These are phyloP conservation scores for Hordeum pubiflorum DNA, from an alignment of 202 grass and related monocot species.

Conservation along the genomic window DNA sequence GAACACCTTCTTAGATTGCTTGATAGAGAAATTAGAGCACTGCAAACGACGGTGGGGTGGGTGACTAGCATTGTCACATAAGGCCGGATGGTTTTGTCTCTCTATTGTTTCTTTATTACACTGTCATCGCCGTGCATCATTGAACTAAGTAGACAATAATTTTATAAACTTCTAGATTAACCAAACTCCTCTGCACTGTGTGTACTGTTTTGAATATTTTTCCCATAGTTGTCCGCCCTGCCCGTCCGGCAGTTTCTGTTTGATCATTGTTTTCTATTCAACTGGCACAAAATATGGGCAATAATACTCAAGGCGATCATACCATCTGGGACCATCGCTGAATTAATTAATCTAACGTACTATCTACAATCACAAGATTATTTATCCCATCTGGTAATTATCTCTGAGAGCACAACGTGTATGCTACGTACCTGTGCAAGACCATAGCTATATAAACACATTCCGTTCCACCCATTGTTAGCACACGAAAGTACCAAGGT, in stretches of 20 bases:
- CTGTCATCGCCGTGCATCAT: not conserved
- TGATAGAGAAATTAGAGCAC: too few species aligned
- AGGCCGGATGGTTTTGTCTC: not conserved
- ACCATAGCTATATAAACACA: not conserved
- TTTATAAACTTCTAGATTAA: not conserved
- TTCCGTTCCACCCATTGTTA: not conserved
- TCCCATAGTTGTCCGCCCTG: not conserved
- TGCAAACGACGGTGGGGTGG: too few species aligned
- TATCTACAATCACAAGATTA: too few species aligned
- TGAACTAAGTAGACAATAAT: not conserved
- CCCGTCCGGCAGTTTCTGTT: not conserved
- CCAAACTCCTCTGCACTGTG: not conserved
- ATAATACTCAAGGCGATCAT: too few species aligned
- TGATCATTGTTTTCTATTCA: not conserved
- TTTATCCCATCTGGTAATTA: not conserved
- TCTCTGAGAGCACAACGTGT: too few species aligned
- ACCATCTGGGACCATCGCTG: too few species aligned
- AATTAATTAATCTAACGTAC: too few species aligned
- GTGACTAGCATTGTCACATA: not conserved
- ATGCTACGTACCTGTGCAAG: not conserved
- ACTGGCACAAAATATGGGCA: not conserved
- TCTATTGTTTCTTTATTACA: not conserved
- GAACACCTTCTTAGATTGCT: too few species aligned
- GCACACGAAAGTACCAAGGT: not conserved
- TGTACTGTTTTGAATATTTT: not conserved